Percentiles rank a stretch among this genome's conserved stretches.
These are phyloP conservation scores for Amylocarpus encephaloides DNA, from an alignment of 2,329 filamentous ascomycete genomes.

Conservation along the genomic window DNA sequence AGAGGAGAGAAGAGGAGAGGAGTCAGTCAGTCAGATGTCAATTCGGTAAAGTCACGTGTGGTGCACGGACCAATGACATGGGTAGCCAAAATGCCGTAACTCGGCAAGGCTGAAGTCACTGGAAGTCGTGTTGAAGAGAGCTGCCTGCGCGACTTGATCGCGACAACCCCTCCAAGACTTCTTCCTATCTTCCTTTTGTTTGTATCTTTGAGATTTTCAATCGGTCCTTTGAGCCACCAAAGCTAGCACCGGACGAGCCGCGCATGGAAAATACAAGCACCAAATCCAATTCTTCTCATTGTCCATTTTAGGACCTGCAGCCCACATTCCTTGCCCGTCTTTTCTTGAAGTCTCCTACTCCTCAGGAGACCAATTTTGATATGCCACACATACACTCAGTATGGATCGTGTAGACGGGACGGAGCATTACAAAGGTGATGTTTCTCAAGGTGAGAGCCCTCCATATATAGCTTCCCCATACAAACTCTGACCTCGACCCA, in stretches of 20 bases:
- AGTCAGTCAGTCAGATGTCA: too few species aligned
- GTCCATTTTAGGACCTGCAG: too few species aligned
- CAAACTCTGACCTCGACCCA: slow-evolving; percentile 16
- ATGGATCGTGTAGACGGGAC: slow-evolving; percentile 64
- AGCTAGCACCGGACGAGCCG: too few species aligned
- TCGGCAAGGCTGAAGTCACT: slow-evolving; percentile 15
- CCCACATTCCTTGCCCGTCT: background rate
- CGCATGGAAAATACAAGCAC: too few species aligned
- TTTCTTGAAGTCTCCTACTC: background rate
- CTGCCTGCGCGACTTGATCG: background rate
- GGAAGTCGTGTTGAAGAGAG: slow-evolving; percentile 13
- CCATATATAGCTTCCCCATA: background rate
- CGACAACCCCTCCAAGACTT: background rate
- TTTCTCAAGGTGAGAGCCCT: slow-evolving; percentile 36
- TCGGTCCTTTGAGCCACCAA: too few species aligned
- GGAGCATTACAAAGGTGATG: slow-evolving; percentile 44
- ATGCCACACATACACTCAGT: slow-evolving; percentile 26
- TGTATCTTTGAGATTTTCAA: too few species aligned
- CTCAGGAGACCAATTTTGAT: slow-evolving; percentile 3
- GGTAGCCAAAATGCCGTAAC: background rate
- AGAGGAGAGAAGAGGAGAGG: too few species aligned
- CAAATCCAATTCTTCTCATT: too few species aligned
- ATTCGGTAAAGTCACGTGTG: too few species aligned
- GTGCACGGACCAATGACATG: too few species aligned
- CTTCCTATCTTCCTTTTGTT: too few species aligned